Percentiles rank a stretch among this genome's conserved stretches.
These are phyloP conservation scores for Limnanthes douglasii DNA, from an alignment of 345 rosid species.

Conservation along the genomic window DNA sequence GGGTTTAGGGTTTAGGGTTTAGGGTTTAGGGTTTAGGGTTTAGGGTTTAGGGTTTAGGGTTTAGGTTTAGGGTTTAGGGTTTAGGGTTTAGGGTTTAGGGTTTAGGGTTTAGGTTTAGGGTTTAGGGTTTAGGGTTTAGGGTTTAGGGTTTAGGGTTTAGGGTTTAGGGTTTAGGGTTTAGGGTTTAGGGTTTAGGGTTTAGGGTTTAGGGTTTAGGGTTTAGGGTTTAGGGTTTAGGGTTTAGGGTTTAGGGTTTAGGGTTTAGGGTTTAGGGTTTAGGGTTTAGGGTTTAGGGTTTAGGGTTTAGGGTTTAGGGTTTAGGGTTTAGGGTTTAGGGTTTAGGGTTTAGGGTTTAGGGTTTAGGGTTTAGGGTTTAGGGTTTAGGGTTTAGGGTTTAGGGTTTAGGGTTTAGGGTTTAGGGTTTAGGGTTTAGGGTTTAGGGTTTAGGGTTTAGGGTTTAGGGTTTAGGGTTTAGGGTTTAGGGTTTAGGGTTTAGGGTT, in stretches of 20 bases:
- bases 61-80: conserved; percentile 6
- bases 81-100: background rate
- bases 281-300: background rate
- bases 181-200: background rate
- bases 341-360: background rate
- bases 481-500: too few relatives aligned
- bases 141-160: too few relatives aligned
- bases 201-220: background rate
- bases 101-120: background rate
- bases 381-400: background rate
- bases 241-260: background rate
- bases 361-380: background rate
- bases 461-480: too few relatives aligned
- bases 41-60: conserved; percentile 16
- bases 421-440: background rate
- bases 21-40: too few relatives aligned
- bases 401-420: background rate
- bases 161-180: background rate
- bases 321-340: conserved; percentile 1
- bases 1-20: too few relatives aligned
- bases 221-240: background rate
- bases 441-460: too few relatives aligned
- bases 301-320: background rate
- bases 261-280: background rate
- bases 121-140: background rate